A percentile compares a stretch with the other conserved stretches of the same genome.
Evolutionary conservation across 441 rosid genomes (phyloP).

Genomic region (Syzygium malaccense): DNA sequence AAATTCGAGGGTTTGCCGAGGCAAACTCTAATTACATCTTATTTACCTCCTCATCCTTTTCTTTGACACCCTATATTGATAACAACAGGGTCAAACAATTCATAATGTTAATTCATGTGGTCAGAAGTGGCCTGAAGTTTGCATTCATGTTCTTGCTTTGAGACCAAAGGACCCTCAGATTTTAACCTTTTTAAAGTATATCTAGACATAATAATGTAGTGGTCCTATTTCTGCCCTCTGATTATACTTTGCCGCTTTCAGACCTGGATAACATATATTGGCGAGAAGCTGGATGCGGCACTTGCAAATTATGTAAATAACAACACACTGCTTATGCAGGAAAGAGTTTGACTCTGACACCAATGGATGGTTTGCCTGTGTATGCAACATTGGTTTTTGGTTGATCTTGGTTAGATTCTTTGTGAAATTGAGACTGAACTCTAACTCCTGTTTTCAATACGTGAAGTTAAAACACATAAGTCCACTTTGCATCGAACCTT

Average conservation of each 20-base stretch:
- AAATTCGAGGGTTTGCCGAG: not conserved
- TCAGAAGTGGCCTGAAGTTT: not conserved
- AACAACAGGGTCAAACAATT: not conserved
- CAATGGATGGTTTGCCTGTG: not conserved
- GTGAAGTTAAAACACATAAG: not conserved
- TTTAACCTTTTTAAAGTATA: not conserved
- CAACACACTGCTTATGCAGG: slow-evolving; percentile 22
- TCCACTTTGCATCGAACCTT: not conserved
- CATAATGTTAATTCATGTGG: not conserved
- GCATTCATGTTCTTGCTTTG: not conserved
- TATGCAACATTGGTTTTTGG: not conserved
- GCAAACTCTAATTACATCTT: not conserved
- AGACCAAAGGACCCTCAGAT: not conserved
- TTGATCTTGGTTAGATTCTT: not conserved
- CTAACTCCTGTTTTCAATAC: not conserved
- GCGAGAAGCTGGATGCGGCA: slow-evolving; percentile 76
- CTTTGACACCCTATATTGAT: not conserved
- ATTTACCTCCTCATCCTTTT: not conserved
- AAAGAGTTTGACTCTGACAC: slow-evolving; percentile 10
- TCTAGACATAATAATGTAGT: not conserved
- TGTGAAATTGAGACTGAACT: not conserved
- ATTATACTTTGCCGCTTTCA: slow-evolving; percentile 13
- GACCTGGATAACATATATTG: slow-evolving; percentile 77
- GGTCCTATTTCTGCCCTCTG: not conserved
- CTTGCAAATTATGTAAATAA: slow-evolving; percentile 32